phyloP scores from a whole-genome alignment of 345 rosid genomes.

The Lagerstroemia speciosa region DNA sequence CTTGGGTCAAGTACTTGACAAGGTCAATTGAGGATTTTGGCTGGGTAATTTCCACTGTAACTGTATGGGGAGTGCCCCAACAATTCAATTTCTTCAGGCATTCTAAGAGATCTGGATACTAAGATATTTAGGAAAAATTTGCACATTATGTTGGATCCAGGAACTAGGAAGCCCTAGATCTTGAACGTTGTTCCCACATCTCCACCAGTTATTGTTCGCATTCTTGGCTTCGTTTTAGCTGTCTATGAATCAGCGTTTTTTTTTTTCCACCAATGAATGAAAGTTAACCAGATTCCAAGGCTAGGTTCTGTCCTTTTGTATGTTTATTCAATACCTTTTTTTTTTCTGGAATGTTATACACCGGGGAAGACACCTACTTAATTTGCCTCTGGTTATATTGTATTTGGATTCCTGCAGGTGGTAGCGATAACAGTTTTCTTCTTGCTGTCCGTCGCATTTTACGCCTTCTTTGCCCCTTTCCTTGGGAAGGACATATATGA shows the following conservation, averaged over 20 bases:
- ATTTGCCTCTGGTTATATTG: neutral
- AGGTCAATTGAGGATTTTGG: neutral
- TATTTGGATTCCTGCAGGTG: constrained; percentile 30
- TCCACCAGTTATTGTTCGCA: neutral
- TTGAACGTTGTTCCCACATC: neutral
- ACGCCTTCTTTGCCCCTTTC: constrained; percentile 93
- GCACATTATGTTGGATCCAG: neutral
- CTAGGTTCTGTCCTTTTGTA: neutral
- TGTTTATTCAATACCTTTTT: neutral
- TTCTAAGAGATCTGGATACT: neutral
- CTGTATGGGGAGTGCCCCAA: neutral
- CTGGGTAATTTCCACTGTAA: neutral
- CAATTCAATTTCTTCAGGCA: neutral
- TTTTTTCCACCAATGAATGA: neutral
- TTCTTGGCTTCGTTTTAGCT: neutral
- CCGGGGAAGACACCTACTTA: neutral
- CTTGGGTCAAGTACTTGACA: neutral
- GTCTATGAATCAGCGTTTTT: neutral
- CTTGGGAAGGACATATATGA: constrained; percentile 63
- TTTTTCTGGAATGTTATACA: neutral
- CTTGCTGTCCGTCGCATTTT: constrained; percentile 67
- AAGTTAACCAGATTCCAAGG: neutral
- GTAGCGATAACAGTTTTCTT: constrained; percentile 81
- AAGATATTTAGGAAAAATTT: neutral
- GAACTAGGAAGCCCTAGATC: neutral